These are phyloP conservation scores for Pharnaceum exiguum DNA, from an alignment of 148 eudicot species.

Conservation along the genomic window DNA sequence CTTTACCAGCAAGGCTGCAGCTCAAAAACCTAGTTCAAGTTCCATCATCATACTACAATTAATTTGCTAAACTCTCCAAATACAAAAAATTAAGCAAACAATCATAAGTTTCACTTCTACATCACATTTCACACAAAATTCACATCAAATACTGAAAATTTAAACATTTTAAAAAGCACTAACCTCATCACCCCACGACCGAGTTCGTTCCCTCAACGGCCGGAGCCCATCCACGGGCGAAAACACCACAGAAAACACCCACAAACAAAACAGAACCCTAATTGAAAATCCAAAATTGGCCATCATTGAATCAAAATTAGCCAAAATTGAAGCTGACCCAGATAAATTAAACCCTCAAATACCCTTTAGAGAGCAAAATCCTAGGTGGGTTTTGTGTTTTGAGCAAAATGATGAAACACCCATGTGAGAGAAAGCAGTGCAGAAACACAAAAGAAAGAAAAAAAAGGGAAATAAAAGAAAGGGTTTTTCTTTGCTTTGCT, in stretches of 20 bases:
- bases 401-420: constrained; percentile 10
- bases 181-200: constrained; percentile 95
- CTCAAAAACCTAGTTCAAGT: too few relatives aligned
- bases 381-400: background rate
- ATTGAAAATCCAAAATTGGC: constrained; percentile 29
- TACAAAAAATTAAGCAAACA: too few relatives aligned
- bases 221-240: constrained; percentile 48
- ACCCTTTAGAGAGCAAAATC: constrained; percentile 7
- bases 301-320: constrained; percentile 4
- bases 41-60: too few relatives aligned
- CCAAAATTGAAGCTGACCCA: constrained; percentile 9
- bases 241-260: constrained; percentile 23
- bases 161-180: constrained; percentile 12
- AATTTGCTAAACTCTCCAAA: too few relatives aligned
- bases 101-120: background rate
- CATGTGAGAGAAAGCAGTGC: constrained; percentile 24
- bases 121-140: background rate
- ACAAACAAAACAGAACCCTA: constrained; percentile 28
- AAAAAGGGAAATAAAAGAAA: background rate
- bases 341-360: constrained; percentile 8
- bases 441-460: background rate
- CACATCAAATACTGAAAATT: background rate
- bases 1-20: too few relatives aligned
- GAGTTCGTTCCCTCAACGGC: constrained; percentile 62
- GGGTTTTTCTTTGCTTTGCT: constrained; percentile 16